Evolutionary conservation across 1,284 basidiomycete genomes (phyloP), one percentile per base, ranked within the genome.

Genomic region (Anthracocystis panici-leucophaei): DNA sequence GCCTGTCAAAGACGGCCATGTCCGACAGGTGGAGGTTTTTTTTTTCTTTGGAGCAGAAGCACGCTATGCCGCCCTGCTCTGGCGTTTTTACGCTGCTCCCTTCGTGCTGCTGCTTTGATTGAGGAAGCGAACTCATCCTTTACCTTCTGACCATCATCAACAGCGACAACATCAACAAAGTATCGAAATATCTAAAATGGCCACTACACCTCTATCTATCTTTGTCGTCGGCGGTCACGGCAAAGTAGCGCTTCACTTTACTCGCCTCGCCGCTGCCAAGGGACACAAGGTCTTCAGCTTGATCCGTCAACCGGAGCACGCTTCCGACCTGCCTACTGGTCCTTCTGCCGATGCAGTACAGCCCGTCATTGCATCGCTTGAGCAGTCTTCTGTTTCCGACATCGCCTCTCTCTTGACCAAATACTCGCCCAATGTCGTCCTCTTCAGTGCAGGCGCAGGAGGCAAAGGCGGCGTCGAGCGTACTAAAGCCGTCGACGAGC

Each of bases 371-470:
- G 87, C 91, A 31, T 91, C 90, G 3, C 87, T 92, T 35, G 91
- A 92, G 77, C 87, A 89, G 12, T 86, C 88, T 3, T 80, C 89
- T 0, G 86, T 88, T 0, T 64, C 85, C 3, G 88, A 89, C 5
- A 88, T 92, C 67, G 87, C 87, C 2, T 72, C 85, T 1, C 87
- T 88, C 2, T 90, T 92, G 70, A 75, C 86, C 27, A 87, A 87
- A 3, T 83, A 87, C n/a, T 86, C 89, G 50, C 86, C 87, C 7
- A 83, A 87, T 64, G 87, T 89, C 23, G 89, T 92, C 16, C 88
- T 91, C 71, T 92, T 91, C 79, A 86, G 89, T 21, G 91, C 91
- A 0, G 92, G 92, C 2, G 90, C 91, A 0, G 91, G 91, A 0
- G 91, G 90, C 0, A 90, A 91, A 77, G 91, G 90, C 8, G 75